Evolutionary conservation across 352 stramenopile species (phyloP).

Genomic region (Pythium guiyangense): DNA sequence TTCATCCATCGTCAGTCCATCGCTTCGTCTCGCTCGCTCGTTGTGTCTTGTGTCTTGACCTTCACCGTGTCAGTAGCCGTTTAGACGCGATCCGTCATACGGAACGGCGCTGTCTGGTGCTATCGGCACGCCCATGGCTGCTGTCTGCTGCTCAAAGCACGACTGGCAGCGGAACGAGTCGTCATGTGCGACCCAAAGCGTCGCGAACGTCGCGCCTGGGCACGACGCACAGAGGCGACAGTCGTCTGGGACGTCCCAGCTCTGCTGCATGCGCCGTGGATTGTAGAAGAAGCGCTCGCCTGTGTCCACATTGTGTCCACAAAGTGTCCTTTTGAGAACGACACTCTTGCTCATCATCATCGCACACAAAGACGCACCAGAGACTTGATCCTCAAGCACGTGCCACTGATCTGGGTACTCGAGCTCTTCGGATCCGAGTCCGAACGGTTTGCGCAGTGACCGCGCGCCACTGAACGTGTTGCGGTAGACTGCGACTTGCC

Average conservation of each 20-base stretch:
- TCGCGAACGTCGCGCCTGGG: conserved; percentile 27
- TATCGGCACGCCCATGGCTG: conserved; percentile 11
- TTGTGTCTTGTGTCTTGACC: not conserved
- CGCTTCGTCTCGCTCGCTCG: no score
- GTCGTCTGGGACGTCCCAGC: conserved; percentile 48
- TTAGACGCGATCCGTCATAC: conserved; percentile 48
- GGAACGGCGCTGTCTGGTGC: conserved; percentile 25
- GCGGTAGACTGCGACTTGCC: conserved; percentile 37
- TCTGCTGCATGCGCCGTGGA: conserved; percentile 42
- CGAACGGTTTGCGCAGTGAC: conserved; percentile 43
- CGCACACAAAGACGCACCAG: no score
- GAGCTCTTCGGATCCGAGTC: conserved; percentile 50
- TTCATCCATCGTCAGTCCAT: not conserved
- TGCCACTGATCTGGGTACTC: conserved; percentile 50
- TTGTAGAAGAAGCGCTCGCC: conserved; percentile 72
- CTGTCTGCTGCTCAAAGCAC: conserved; percentile 29
- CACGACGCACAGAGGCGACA: conserved; percentile 43
- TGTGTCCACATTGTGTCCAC: conserved; percentile 25
- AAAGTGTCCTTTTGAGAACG: no score
- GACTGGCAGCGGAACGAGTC: conserved; percentile 41
- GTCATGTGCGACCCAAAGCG: conserved; percentile 41
- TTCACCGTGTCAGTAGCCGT: conserved; percentile 10
- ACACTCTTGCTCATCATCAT: conserved; percentile 10
- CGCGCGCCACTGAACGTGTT: conserved; percentile 39
- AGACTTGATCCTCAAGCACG: no score